Conservation (phyloP, 192 early-diverging fungal species). For the Thamnidium elegans region DNA sequence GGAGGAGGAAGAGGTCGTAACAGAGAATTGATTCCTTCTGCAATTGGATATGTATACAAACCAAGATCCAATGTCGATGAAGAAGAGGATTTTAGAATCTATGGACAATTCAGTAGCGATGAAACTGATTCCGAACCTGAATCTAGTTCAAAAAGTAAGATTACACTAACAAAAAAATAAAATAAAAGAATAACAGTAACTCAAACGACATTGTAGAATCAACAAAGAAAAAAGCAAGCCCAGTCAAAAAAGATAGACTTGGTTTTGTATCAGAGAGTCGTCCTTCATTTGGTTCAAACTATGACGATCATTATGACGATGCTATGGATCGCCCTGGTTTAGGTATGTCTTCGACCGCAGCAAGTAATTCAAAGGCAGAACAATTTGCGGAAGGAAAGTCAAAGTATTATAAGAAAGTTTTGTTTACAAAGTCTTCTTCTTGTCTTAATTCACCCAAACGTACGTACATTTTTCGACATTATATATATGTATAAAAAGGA, state of each 20-base stretch:
- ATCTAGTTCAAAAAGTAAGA: not conserved
- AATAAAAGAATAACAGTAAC: not conserved
- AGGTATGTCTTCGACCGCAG: not conserved
- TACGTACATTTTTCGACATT: too few species aligned
- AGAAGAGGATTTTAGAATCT: slow-evolving; percentile 23
- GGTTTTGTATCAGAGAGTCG: slow-evolving; percentile 1
- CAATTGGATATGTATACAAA: slow-evolving; percentile 13
- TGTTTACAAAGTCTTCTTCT: not conserved
- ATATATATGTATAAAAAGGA: too few species aligned
- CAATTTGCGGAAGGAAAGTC: slow-evolving; percentile 12
- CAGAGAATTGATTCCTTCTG: slow-evolving; percentile 16
- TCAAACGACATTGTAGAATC: not conserved
- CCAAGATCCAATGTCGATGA: slow-evolving; percentile 1
- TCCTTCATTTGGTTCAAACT: slow-evolving; percentile 1
- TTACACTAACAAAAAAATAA: too few species aligned
- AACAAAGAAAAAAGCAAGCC: not conserved
- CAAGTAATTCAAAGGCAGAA: not conserved
- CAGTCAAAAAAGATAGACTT: not conserved
- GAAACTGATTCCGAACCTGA: slow-evolving; percentile 2
- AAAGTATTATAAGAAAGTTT: slow-evolving; percentile 1
- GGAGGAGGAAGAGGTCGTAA: slow-evolving; percentile 17
- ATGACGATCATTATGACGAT: slow-evolving; percentile 2
- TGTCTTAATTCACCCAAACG: not conserved
- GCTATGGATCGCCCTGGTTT: slow-evolving; percentile 5
- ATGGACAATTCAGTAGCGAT: slow-evolving; percentile 23